Evolutionary conservation across 2,329 filamentous ascomycete genomes (phyloP), one percentile per base, ranked within the genome.

Genomic region (Colletotrichum sp.): DNA sequence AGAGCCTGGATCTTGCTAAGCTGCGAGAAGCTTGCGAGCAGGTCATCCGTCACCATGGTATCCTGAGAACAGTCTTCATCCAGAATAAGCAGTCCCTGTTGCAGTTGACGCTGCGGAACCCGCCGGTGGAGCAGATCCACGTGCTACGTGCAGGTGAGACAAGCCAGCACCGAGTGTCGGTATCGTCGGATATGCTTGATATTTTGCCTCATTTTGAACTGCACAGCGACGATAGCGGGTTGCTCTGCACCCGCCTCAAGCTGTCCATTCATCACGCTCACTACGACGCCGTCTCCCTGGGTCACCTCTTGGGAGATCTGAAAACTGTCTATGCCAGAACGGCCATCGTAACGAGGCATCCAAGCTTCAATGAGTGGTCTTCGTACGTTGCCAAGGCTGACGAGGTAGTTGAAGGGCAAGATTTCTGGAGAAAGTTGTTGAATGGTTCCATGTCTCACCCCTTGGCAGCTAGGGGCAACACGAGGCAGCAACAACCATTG

Each of bases 261-360:
- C 9, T 43, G 38, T 12, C 38, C 18, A 1, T 43, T 18, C 38
- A 43, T 12, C 38, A 43, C 0, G 38, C 38, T 43, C 38, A 43
- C 5, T 43, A 43, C 9, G 38, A 43, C 5, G 38, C 38, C 38
- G 38, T 43, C 38, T 43, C 38, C 18, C 38, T 43, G 0, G 5
- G 38, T 12, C 38, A 43, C 38, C 38, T 43, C 18, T 43, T 43
- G 38, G 38, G 38, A 1, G 38, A 43, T 43, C 18, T 43, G 38
- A 43, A 43, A 43, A 43, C 0, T 0, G 38, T 1, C 5, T 43
- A 43, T 12, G 38, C 0, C 18, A 18, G 18, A 1, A 43, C 1
- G 5, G 18, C 9, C 1, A n/a, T 43, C 38, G 3, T 43, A 12
- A 12, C 38, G 9, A 43, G 38, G 18, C 38, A 43, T 4, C 38